Percentiles rank a stretch among this genome's conserved stretches.
phyloP scores from a whole-genome alignment of 371 early-diverging fungal genomes.

The Batrachochytrium dendrobatidis region DNA sequence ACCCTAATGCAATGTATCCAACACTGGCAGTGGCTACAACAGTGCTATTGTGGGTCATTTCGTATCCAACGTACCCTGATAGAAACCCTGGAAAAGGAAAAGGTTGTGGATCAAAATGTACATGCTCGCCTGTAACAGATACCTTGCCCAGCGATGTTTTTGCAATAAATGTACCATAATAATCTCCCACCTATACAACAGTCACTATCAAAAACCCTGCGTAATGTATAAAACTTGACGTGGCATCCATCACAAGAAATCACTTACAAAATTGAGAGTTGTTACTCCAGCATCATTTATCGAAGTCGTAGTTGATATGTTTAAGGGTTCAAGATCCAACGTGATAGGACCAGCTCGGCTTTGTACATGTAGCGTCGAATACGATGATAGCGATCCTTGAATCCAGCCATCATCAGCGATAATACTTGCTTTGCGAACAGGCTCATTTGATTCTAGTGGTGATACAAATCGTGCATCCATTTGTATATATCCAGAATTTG shows the following conservation, averaged over 20 bases:
- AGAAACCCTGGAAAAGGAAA: not conserved
- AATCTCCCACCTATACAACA: not conserved
- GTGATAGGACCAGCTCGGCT: not conserved
- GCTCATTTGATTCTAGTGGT: not conserved
- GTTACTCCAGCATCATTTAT: not conserved
- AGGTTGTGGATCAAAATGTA: not conserved
- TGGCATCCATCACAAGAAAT: not conserved
- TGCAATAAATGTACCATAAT: not conserved
- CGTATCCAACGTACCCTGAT: not conserved
- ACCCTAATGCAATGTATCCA: not conserved
- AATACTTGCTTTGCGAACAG: not conserved
- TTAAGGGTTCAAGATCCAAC: not conserved
- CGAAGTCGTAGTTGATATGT: not conserved
- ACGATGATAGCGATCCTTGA: not conserved
- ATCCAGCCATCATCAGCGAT: not conserved
- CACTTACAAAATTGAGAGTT: not conserved
- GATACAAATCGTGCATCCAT: not conserved
- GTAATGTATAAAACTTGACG: not conserved
- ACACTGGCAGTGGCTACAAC: not conserved
- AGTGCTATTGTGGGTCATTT: not conserved
- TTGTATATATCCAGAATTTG: not conserved
- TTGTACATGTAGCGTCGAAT: not conserved
- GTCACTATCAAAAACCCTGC: not conserved
- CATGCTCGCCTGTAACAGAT: not conserved
- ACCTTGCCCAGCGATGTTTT: not conserved